Evolutionary conservation across 225 moss, liverwort and hornwort species (phyloP), one percentile per base, ranked within the genome.

Genomic region (Pseudoscleropodium purum): DNA sequence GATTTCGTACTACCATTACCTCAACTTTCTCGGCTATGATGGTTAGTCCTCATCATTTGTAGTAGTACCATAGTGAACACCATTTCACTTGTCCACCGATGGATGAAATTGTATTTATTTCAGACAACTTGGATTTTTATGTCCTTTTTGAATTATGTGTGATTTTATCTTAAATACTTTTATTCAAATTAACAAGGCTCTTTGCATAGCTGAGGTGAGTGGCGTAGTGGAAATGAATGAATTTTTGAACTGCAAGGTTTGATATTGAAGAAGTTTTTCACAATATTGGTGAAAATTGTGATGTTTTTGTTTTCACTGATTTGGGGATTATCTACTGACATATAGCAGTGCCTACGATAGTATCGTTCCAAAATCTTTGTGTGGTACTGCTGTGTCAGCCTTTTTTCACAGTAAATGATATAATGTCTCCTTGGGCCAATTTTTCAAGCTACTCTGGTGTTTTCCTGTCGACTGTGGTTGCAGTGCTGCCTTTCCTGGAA

Each of bases 21-120:
- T 99, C 89, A 99, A 99, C 91, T 99, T 97, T 85, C 97, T 99
- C 82, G 97, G 97, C 84, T 99, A 96, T 92, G 96, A 97, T 67
- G 97, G 96, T 96, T 92, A 60, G 65, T 82, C 79, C 45, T 82
- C 34, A 45, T 41, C 87, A 61, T 85, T 75, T 61, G 52, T 56
- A 74, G 60, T 82, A 59, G 79, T 31, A 18, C 15, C 47, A 20
- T 61, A 17, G 24, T 75, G 47, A 60, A 47, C 9, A 86, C 63
- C 25, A 63, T 76, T 76, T 49, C 51, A 79, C 16, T 86, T 49
- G 63, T 86, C n/a, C 15, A 39, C 54, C 18, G n/a, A 63, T 76
- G 39, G 63, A 56, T 79, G 78, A 87, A 54, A 41, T 65, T 39
- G 11, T 56, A 39, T 33, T 41, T 79, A 29, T 5, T 31, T 31